A percentile compares a stretch with the other conserved stretches of the same genome.
Evolutionary conservation across 2,329 filamentous ascomycete species (phyloP).

Genomic region (Colletotrichum horii): DNA sequence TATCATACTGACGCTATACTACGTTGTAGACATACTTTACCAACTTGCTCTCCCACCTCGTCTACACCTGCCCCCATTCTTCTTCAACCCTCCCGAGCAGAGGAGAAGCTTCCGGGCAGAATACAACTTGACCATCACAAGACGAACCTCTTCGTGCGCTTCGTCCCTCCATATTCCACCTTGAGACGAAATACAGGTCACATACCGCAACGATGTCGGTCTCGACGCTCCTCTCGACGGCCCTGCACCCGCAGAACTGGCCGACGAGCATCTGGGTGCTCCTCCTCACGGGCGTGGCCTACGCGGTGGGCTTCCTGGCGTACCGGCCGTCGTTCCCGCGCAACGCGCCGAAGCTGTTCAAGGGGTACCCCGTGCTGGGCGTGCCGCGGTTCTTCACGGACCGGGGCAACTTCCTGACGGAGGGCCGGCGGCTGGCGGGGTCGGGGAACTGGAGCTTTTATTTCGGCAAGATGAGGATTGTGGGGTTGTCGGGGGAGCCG

Average conservation of each 20-base stretch:
- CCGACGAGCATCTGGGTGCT: constrained; percentile 24
- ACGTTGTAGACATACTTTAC: neutral
- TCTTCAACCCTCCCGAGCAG: neutral
- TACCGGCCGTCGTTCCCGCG: constrained; percentile 26
- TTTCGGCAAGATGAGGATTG: constrained; percentile 47
- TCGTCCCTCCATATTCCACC: neutral
- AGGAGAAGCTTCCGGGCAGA: neutral
- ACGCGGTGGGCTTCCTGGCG: constrained; percentile 11
- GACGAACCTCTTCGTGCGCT: neutral
- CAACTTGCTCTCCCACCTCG: neutral
- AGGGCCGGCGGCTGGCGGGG: constrained; percentile 31
- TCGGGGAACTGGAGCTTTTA: constrained; percentile 55
- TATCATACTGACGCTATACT: neutral
- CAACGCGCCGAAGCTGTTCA: constrained; percentile 28
- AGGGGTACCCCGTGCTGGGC: constrained; percentile 46
- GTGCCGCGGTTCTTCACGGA: constrained; percentile 49
- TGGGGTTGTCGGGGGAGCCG: constrained; percentile 48
- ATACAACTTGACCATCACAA: neutral
- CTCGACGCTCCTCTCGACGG: neutral
- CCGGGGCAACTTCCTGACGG: constrained; percentile 47
- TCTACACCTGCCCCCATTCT: neutral
- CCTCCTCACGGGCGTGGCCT: constrained; percentile 12
- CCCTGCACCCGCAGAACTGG: constrained; percentile 21
- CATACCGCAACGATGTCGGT: neutral
- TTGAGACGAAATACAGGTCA: neutral